phyloP scores from a whole-genome alignment of 148 eudicot species.

The Nepenthes mirabilis region DNA sequence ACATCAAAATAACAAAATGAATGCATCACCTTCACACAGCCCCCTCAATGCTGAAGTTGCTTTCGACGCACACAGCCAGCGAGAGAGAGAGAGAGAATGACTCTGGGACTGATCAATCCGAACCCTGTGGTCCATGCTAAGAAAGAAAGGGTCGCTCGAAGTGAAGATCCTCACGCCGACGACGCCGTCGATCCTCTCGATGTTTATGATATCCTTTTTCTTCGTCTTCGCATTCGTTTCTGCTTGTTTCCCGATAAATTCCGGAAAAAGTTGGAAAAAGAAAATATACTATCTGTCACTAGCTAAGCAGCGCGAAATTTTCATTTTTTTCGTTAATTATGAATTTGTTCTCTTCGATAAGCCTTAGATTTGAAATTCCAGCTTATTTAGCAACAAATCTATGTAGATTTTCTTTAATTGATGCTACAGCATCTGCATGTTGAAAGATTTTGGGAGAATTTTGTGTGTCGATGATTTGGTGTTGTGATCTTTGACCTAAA shows the following conservation, averaged over 20 bases:
- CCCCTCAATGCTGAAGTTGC: no score
- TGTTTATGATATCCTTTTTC: slow-evolving; percentile 77
- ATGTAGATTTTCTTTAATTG: no score
- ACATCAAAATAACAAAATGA: no score
- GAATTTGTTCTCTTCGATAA: neutral
- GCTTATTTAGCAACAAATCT: no score
- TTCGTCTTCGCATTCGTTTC: neutral
- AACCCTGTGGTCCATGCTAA: slow-evolving; percentile 84
- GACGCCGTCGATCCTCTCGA: slow-evolving; percentile 84
- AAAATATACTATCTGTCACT: no score
- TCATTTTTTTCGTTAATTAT: neutral
- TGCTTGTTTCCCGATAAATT: neutral
- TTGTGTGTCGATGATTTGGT: neutral
- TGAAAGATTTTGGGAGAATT: no score
- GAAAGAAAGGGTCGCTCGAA: slow-evolving; percentile 56
- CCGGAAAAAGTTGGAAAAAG: neutral
- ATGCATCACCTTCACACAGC: no score
- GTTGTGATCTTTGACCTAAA: slow-evolving; percentile 41
- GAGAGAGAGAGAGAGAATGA: slow-evolving; percentile 27
- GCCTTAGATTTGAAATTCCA: no score
- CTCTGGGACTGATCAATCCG: slow-evolving; percentile 71
- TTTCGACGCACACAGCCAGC: no score
- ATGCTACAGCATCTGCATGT: no score
- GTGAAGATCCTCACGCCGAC: slow-evolving; percentile 25
- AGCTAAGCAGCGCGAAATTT: no score